Conservation (phyloP, 306 rosid species). For the Quercus dentata region DNA sequence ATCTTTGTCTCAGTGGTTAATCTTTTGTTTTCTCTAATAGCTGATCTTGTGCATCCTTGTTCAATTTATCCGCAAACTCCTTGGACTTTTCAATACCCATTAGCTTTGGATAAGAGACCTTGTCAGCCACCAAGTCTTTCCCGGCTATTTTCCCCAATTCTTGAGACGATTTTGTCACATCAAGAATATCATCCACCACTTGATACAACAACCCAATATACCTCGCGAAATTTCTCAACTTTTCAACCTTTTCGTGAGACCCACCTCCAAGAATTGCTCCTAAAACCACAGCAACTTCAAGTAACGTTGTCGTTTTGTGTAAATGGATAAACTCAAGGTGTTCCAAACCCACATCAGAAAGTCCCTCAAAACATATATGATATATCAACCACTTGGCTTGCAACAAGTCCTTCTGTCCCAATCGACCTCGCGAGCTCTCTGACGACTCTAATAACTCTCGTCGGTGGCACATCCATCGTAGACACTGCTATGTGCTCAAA, state of each 20-base stretch:
- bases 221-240: slow-evolving; percentile 54
- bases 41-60: slow-evolving; percentile 46
- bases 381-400: no score
- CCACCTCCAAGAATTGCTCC: slow-evolving; percentile 29
- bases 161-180: slow-evolving; percentile 64
- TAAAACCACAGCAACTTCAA: no score
- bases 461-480: accelerated
- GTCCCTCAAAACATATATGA: no score
- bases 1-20: no score
- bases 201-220: slow-evolving; percentile 66
- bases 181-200: slow-evolving; percentile 85
- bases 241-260: slow-evolving; percentile 41
- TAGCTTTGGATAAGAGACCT: slow-evolving; percentile 69
- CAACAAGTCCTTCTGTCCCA: no score
- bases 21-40: slow-evolving; percentile 9
- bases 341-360: no score
- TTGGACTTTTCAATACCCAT: slow-evolving; percentile 61
- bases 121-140: slow-evolving; percentile 72
- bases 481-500: no score
- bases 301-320: no score
- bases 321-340: no score
- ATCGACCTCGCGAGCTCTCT: no score
- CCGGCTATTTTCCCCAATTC: slow-evolving; percentile 86
- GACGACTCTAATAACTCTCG: no score
- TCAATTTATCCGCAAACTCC: slow-evolving; percentile 57